Conservation (phyloP, 2,329 filamentous ascomycete genomes). For the Penicillium sp. region DNA sequence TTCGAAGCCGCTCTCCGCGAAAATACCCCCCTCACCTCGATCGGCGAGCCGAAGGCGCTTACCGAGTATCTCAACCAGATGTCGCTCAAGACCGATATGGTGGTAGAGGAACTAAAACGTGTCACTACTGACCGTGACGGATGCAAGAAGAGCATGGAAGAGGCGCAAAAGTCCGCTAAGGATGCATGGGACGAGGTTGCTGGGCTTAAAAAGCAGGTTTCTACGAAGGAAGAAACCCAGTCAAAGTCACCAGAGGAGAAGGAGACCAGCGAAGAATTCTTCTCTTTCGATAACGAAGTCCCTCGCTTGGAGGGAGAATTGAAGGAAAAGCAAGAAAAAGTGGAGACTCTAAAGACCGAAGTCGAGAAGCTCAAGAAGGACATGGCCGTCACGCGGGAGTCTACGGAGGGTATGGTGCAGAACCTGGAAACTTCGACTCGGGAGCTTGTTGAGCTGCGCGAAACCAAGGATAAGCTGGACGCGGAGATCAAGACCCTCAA, state of each 20-base stretch:
- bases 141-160: conserved; percentile 72
- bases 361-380: conserved; percentile 68
- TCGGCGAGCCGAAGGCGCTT: conserved; percentile 77
- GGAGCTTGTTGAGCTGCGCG: conserved; percentile 58
- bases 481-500: conserved; percentile 47
- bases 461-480: conserved; percentile 52
- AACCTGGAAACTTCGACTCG: conserved; percentile 66
- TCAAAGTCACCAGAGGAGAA: conserved; percentile 19
- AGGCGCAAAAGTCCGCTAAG: conserved; percentile 62
- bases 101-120: conserved; percentile 87
- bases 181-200: conserved; percentile 64
- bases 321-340: conserved; percentile 66
- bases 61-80: conserved; percentile 88
- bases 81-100: conserved; percentile 83
- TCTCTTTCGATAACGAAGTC: conserved; percentile 87
- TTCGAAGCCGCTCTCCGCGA: conserved; percentile 91
- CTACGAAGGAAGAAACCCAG: conserved; percentile 7
- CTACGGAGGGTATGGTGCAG: conserved; percentile 61
- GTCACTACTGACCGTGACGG: conserved; percentile 79
- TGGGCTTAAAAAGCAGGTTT: conserved; percentile 46
- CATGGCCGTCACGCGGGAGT: conserved; percentile 68
- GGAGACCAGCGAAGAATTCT: conserved; percentile 68
- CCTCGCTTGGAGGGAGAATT: conserved; percentile 76
- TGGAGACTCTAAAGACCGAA: conserved; percentile 67
- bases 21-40: conserved; percentile 86